Conservation (phyloP, 441 rosid species). For the Manihot esculenta region DNA sequence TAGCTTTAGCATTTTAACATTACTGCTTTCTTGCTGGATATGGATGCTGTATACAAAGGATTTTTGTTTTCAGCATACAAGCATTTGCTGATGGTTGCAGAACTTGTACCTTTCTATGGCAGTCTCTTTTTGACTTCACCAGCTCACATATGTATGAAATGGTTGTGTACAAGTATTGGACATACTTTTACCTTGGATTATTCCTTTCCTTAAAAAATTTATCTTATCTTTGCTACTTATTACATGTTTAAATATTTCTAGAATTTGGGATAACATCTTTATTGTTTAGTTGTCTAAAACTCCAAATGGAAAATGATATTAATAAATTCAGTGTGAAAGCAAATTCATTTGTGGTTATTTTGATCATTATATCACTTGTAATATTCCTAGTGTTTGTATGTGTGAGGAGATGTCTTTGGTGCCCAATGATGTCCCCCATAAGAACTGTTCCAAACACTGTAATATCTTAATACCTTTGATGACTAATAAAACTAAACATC, state of each 20-base stretch:
- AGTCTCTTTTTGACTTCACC: no score
- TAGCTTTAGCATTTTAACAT: no score
- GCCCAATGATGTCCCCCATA: slow-evolving; percentile 9
- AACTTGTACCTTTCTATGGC: no score
- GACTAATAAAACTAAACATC: slow-evolving; percentile 15
- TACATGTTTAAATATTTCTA: neutral
- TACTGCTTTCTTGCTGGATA: no score
- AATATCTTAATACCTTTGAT: slow-evolving; percentile 12
- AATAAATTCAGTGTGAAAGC: neutral
- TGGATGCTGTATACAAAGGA: no score
- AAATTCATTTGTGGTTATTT: neutral
- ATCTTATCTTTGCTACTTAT: neutral
- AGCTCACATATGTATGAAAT: neutral
- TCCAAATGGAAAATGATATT: neutral
- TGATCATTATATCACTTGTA: neutral
- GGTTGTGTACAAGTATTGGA: neutral
- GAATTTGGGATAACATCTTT: neutral
- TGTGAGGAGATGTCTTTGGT: slow-evolving; percentile 24
- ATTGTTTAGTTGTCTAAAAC: neutral
- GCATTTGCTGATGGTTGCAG: no score
- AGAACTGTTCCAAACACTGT: slow-evolving; percentile 17
- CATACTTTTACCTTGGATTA: neutral
- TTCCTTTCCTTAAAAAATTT: neutral
- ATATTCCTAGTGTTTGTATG: slow-evolving; percentile 28
- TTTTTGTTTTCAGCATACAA: no score